phyloP scores from a whole-genome alignment of 2,329 filamentous ascomycete species.

The Fusarium poae region DNA sequence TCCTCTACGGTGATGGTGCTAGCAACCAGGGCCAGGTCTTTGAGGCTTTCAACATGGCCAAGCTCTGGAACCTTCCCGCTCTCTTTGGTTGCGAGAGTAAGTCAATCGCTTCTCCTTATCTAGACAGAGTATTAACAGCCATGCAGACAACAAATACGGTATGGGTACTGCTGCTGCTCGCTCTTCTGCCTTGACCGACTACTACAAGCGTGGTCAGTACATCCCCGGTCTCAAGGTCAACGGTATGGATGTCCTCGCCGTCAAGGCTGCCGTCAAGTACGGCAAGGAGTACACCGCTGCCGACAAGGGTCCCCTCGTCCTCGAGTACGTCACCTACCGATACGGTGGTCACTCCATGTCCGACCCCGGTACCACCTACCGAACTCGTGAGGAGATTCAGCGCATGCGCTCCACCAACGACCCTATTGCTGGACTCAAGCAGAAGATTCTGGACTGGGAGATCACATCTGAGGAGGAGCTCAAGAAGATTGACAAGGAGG shows the following conservation, averaged over 20 bases:
- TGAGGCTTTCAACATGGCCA: conserved; percentile 99
- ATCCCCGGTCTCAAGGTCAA: conserved; percentile 99
- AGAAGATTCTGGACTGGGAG: conserved; percentile 96
- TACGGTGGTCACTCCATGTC: conserved; percentile 99
- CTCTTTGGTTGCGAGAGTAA: conserved; percentile 98
- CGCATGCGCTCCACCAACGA: conserved; percentile 99
- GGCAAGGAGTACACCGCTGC: conserved; percentile 86
- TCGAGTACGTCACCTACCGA: conserved; percentile 99
- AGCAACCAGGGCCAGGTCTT: conserved; percentile 99
- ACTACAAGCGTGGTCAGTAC: conserved; percentile 99
- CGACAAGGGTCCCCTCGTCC: conserved; percentile 92
- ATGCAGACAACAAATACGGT: conserved; percentile 97
- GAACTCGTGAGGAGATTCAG: conserved; percentile 98
- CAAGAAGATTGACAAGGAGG: conserved; percentile 95
- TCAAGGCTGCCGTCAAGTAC: conserved; percentile 95
- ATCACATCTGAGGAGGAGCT: conserved; percentile 94
- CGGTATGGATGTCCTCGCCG: conserved; percentile 98
- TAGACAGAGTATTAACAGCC: conserved; percentile 23
- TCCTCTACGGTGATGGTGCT: conserved; percentile 97
- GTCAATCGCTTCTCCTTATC: conserved; percentile 54
- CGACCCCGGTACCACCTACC: conserved; percentile 98
- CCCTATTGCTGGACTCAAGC: conserved; percentile 97
- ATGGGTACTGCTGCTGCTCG: conserved; percentile 98
- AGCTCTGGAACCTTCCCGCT: conserved; percentile 96
- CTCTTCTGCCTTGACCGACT: conserved; percentile 95